phyloP scores from a whole-genome alignment of 2,329 filamentous ascomycete species.

The Talaromyces sp. region DNA sequence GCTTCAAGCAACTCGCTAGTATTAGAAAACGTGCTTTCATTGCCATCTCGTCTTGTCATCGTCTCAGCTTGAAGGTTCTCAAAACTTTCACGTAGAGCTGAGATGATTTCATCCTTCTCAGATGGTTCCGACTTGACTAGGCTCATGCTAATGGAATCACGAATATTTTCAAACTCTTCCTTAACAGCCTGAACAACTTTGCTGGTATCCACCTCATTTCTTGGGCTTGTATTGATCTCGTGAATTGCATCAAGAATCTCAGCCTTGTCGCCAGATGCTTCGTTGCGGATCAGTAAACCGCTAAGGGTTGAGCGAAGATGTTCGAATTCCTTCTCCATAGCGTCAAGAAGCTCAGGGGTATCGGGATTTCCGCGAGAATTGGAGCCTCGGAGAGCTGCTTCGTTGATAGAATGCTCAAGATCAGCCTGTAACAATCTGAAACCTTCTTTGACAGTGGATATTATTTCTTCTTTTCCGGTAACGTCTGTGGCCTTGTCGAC shows the following conservation, averaged over 20 bases:
- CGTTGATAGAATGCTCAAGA: constrained; percentile 49
- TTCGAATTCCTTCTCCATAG: constrained; percentile 76
- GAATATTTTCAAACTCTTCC: constrained; percentile 57
- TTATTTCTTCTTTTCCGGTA: constrained; percentile 69
- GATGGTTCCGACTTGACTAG: constrained; percentile 44
- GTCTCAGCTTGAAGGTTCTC: constrained; percentile 48
- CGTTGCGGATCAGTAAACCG: constrained; percentile 59
- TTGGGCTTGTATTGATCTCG: constrained; percentile 37
- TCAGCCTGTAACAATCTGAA: constrained; percentile 59
- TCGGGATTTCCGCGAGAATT: constrained; percentile 44
- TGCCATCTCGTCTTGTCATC: constrained; percentile 46
- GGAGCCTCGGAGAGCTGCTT: constrained; percentile 32
- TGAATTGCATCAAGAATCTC: constrained; percentile 59
- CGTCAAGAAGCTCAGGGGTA: constrained; percentile 63
- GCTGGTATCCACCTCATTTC: constrained; percentile 26
- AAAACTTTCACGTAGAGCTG: constrained; percentile 40
- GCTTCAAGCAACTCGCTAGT: constrained; percentile 57
- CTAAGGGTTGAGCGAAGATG: constrained; percentile 74
- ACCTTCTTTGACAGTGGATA: constrained; percentile 61
- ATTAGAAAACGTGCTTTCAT: constrained; percentile 47
- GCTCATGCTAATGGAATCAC: constrained; percentile 52
- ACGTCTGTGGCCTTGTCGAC: constrained; percentile 66
- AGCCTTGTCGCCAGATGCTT: constrained; percentile 53
- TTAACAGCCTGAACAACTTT: constrained; percentile 45
- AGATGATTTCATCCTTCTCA: constrained; percentile 63